Conservation (phyloP, 2,329 filamentous ascomycete species). For the Macrophomina tecta region DNA sequence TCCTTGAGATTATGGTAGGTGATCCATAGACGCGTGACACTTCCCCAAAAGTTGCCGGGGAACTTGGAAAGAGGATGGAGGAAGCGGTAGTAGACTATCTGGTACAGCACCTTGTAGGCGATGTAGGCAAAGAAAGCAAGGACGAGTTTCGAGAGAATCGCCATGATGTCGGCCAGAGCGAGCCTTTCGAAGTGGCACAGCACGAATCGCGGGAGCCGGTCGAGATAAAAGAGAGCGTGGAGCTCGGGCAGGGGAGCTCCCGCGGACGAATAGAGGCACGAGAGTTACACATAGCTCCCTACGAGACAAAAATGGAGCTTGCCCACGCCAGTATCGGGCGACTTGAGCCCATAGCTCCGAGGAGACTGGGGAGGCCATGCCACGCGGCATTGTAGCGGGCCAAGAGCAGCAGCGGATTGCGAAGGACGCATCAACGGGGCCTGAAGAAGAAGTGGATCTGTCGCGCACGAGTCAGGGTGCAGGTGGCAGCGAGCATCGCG, state of each 20-base stretch:
- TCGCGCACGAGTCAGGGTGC: constrained; percentile 13
- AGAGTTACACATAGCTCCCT: constrained; percentile 13
- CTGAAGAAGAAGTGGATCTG: constrained; percentile 21
- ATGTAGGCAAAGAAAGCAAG: constrained; percentile 29
- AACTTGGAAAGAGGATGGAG: constrained; percentile 60
- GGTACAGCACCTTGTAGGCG: constrained; percentile 36
- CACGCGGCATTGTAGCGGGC: constrained; percentile 4
- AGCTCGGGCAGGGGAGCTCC: constrained; percentile 2
- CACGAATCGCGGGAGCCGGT: not conserved
- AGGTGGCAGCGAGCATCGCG: not conserved
- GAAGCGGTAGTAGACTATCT: constrained; percentile 52
- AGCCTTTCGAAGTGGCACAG: constrained; percentile 3
- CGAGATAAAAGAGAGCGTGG: constrained; percentile 16
- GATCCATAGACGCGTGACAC: constrained; percentile 60
- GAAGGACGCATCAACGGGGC: constrained; percentile 12
- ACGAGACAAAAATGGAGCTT: constrained; percentile 16
- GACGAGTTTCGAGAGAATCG: constrained; percentile 22
- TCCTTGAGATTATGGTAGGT: constrained; percentile 58
- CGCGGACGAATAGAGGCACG: constrained; percentile 12
- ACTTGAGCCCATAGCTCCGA: constrained; percentile 19
- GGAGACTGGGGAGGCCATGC: not conserved
- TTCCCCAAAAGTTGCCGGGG: constrained; percentile 62
- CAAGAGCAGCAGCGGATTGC: constrained; percentile 2
- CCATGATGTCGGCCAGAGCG: constrained; percentile 16
- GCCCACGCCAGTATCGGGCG: constrained; percentile 15